Conservation (phyloP, 345 rosid genomes). For the Eucalyptus rudis region DNA sequence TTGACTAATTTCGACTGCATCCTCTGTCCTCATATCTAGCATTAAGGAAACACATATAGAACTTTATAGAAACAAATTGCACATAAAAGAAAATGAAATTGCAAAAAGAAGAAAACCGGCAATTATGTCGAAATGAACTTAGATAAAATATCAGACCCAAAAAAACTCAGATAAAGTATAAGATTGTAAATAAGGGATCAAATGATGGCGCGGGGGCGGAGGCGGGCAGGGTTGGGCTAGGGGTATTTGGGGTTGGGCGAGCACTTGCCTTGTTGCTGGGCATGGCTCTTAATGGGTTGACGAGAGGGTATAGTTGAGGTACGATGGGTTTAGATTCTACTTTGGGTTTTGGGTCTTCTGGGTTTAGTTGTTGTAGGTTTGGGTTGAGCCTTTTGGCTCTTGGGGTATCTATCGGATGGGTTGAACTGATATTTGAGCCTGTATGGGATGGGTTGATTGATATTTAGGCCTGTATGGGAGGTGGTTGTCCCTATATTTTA, state of each 20-base stretch:
- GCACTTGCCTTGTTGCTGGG: not conserved
- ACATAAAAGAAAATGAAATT: not conserved
- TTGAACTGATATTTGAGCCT: not conserved
- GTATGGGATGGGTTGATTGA: not conserved
- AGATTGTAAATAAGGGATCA: too few relatives aligned
- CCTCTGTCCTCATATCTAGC: not conserved
- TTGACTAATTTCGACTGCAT: fast-evolving
- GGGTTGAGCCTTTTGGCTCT: too few relatives aligned
- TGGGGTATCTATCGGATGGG: not conserved
- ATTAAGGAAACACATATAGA: fast-evolving
- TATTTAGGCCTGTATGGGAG: not conserved
- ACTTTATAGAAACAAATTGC: fast-evolving
- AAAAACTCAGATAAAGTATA: too few relatives aligned
- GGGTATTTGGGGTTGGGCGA: not conserved
- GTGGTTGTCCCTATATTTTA: not conserved
- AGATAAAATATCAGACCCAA: too few relatives aligned
- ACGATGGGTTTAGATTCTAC: too few relatives aligned
- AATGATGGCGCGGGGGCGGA: too few relatives aligned
- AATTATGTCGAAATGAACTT: too few relatives aligned
- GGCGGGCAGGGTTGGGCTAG: too few relatives aligned
- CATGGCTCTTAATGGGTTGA: not conserved
- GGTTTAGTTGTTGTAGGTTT: too few relatives aligned
- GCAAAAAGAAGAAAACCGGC: too few relatives aligned
- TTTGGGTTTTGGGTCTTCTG: not conserved
- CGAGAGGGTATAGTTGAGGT: too few relatives aligned